A percentile compares a stretch with the other conserved stretches of the same genome.
phyloP scores from a whole-genome alignment of 768 basidiomycete genomes.

The Pisolithus microcarpus region DNA sequence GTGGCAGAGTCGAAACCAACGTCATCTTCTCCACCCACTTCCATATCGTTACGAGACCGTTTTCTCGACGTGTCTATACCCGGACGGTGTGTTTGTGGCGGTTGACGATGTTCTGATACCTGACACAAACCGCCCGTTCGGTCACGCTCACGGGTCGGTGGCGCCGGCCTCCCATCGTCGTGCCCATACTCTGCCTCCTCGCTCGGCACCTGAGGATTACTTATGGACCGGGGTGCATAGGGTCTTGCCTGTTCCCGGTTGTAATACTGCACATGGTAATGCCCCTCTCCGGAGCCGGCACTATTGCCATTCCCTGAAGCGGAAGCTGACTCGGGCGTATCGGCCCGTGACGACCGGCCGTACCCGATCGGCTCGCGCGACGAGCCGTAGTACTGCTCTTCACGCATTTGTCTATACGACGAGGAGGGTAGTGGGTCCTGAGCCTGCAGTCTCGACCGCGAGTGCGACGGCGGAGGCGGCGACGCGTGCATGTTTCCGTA shows the following conservation, averaged over 20 bases:
- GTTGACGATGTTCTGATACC: conserved; percentile 25
- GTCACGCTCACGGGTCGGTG: conserved; percentile 30
- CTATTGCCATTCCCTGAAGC: conserved; percentile 28
- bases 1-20: conserved; percentile 26
- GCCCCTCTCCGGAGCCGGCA: conserved; percentile 33
- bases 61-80: conserved; percentile 45
- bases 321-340: conserved; percentile 51
- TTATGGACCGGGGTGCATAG: conserved; percentile 47
- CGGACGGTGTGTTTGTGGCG: conserved; percentile 21
- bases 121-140: conserved; percentile 29
- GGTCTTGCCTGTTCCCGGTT: conserved; percentile 43
- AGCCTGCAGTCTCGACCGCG: conserved; percentile 30
- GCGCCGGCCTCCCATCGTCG: conserved; percentile 42
- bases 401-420: conserved; percentile 21
- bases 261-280: conserved; percentile 43
- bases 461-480: conserved; percentile 28
- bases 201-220: conserved; percentile 29
- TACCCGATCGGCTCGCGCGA: conserved; percentile 27
- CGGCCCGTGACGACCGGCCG: conserved; percentile 44
- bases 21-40: conserved; percentile 51
- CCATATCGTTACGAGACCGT: conserved; percentile 57
- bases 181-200: conserved; percentile 49
- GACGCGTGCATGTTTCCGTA: conserved; percentile 34
- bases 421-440: conserved; percentile 20
- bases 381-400: conserved; percentile 19